Percentiles rank a stretch among this genome's conserved stretches.
Conservation (phyloP, 2,329 filamentous ascomycete species). For the Uncinocarpus reesii region DNA sequence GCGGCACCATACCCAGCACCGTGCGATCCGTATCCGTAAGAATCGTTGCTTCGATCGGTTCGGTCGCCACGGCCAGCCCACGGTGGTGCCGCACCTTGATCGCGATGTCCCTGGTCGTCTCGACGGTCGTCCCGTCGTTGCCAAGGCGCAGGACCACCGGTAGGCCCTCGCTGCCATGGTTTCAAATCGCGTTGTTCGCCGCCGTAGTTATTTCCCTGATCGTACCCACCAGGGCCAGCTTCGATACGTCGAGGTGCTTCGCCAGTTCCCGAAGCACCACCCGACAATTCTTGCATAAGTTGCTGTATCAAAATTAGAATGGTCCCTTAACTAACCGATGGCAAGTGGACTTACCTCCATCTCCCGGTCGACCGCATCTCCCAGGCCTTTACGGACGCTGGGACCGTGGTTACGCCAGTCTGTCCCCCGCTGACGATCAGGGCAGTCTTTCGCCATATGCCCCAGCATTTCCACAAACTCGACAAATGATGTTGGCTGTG, state of each 20-base stretch:
- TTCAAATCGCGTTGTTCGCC: slow-evolving; percentile 49
- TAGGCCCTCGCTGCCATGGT: slow-evolving; percentile 82
- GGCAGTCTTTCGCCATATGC: slow-evolving; percentile 97
- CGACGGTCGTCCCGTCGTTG: slow-evolving; percentile 48
- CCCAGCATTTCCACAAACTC: slow-evolving; percentile 95
- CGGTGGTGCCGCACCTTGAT: slow-evolving; percentile 22
- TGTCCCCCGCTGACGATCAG: slow-evolving; percentile 78
- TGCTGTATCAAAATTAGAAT: slow-evolving; percentile 44
- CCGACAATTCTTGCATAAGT: slow-evolving; percentile 95
- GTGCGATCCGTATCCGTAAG: slow-evolving; percentile 26
- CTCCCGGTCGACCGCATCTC: slow-evolving; percentile 82
- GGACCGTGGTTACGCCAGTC: slow-evolving; percentile 78
- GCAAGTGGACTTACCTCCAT: slow-evolving; percentile 65
- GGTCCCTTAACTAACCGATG: background rate
- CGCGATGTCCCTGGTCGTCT: slow-evolving; percentile 33
- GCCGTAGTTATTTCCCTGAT: slow-evolving; percentile 37
- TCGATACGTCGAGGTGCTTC: slow-evolving; percentile 71
- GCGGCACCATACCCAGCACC: slow-evolving; percentile 19
- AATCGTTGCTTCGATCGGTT: slow-evolving; percentile 32
- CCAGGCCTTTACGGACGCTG: slow-evolving; percentile 41
- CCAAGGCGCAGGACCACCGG: slow-evolving; percentile 72
- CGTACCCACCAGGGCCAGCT: slow-evolving; percentile 59
- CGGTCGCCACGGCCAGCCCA: slow-evolving; percentile 26
- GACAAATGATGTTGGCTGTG: slow-evolving; percentile 98
- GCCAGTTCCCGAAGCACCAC: slow-evolving; percentile 50